Evolutionary conservation across 75 land plant species (phyloP).

Genomic region (Larix kaempferi): DNA sequence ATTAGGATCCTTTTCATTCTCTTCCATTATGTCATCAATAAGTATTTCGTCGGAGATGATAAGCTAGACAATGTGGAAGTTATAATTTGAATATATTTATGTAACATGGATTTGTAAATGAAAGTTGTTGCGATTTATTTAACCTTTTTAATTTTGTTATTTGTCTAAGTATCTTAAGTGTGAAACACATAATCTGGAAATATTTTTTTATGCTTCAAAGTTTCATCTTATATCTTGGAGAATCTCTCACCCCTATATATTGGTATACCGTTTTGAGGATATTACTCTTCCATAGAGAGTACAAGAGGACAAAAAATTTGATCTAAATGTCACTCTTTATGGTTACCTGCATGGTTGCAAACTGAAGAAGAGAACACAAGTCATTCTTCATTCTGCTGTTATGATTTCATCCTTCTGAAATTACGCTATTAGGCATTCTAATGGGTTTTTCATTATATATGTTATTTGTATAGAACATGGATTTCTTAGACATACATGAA

Average conservation of each 20-base stretch:
- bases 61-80: neutral
- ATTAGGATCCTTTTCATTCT: neutral
- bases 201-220: conserved; percentile 93
- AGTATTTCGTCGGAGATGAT: neutral
- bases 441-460: too few species aligned
- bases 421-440: too few species aligned
- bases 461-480: too few species aligned
- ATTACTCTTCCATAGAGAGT: conserved; percentile 82
- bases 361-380: conserved; percentile 80
- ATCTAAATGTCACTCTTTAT: conserved; percentile 83
- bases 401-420: too few species aligned
- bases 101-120: neutral
- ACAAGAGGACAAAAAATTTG: conserved; percentile 68
- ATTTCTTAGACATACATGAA: too few species aligned
- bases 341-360: conserved; percentile 96
- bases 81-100: neutral
- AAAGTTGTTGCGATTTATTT: neutral
- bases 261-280: conserved; percentile 97
- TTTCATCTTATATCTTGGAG: conserved; percentile 87
- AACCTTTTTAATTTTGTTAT: neutral
- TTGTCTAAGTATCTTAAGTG: conserved; percentile 79
- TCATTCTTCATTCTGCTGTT: too few species aligned
- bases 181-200: conserved; percentile 89
- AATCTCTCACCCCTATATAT: conserved; percentile 73
- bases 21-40: neutral